Evolutionary conservation across 139 green algal species (phyloP), one percentile per base, ranked within the genome.

Genomic region (Pleodorina starrii): DNA sequence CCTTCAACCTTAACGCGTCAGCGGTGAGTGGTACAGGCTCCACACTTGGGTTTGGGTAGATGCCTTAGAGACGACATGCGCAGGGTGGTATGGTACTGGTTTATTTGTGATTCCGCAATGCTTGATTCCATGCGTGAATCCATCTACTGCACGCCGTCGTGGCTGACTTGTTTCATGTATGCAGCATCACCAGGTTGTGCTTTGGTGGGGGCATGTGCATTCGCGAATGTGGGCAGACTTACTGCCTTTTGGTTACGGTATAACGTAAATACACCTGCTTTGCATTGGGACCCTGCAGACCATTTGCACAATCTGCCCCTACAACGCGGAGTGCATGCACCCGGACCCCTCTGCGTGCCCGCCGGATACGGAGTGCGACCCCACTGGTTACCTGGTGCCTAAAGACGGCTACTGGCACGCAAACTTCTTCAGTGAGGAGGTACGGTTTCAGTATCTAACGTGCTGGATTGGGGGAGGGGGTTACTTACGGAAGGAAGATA

Each of bases 381-480:
- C 66, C 5, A 1, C 54, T 0, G 82, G 82, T 14, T 88, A 42
- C 66, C 38, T 88, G 60, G 82, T 88, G 43, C 63, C 66, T 17
- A 9, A 88, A 32, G 66, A 79, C 43, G 82, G 82, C 7, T 88
- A 80, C 44, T 88, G 82, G 82, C 82, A 88, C 32, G 40, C 21
- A 43, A 88, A 42, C 68, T 79, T 88, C 82, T 88, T 80, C 82
- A 88, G 82, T 51, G 66, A 88, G 43, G 44, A 86, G 79, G 79
- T 75, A 57, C 48, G 11, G 48, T 10, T 10, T 57, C 11, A 12
- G 48, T 12, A 10, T 21, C 12, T 57, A 10, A 57, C 11, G 48
- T 12, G 10, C 48, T 57, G 48, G 48, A 57, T 57, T 10, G 11
- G 48, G 48, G 48, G 48, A 57, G 48, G 48, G 63, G 29, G 29